phyloP scores from a whole-genome alignment of 2,329 filamentous ascomycete genomes.

The Trichoderma sp. region DNA sequence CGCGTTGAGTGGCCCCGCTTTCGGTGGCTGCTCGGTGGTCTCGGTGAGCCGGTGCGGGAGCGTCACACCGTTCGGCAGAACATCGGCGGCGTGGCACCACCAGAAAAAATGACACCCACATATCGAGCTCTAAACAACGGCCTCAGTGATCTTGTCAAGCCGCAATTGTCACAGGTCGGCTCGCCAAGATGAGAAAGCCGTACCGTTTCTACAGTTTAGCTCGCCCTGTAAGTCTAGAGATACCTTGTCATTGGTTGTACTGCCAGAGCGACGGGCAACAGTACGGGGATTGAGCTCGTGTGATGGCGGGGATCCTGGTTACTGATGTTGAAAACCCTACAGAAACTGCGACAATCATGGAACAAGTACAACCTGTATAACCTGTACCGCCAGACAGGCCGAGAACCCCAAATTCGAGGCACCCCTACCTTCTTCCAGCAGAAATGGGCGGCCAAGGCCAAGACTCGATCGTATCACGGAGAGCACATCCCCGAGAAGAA shows the following conservation, averaged over 20 bases:
- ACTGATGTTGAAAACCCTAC: constrained; percentile 19
- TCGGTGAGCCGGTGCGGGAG: background rate
- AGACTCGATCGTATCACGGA: constrained; percentile 85
- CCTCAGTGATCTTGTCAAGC: constrained; percentile 16
- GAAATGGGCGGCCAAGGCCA: constrained; percentile 90
- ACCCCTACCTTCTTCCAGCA: constrained; percentile 87
- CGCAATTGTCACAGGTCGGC: constrained; percentile 24
- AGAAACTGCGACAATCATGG: constrained; percentile 97
- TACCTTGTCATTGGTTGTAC: background rate
- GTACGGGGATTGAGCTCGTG: background rate
- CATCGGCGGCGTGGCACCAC: constrained; percentile 3
- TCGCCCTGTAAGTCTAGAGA: constrained; percentile 53
- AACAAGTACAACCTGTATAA: constrained; percentile 98
- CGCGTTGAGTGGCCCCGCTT: constrained; percentile 29
- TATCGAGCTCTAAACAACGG: constrained; percentile 15
- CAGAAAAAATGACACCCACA: constrained; percentile 20
- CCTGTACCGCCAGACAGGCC: constrained; percentile 48
- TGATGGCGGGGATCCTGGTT: constrained; percentile 10
- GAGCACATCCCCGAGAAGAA: constrained; percentile 90
- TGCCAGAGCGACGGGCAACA: background rate
- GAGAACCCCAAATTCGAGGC: constrained; percentile 32
- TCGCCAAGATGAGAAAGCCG: constrained; percentile 53
- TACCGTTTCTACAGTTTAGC: constrained; percentile 64
- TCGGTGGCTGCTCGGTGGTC: background rate
- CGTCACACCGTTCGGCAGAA: constrained; percentile 3